These are phyloP conservation scores for Penicillium psychrosexuale DNA, from an alignment of 2,329 filamentous ascomycete genomes.

Conservation along the genomic window DNA sequence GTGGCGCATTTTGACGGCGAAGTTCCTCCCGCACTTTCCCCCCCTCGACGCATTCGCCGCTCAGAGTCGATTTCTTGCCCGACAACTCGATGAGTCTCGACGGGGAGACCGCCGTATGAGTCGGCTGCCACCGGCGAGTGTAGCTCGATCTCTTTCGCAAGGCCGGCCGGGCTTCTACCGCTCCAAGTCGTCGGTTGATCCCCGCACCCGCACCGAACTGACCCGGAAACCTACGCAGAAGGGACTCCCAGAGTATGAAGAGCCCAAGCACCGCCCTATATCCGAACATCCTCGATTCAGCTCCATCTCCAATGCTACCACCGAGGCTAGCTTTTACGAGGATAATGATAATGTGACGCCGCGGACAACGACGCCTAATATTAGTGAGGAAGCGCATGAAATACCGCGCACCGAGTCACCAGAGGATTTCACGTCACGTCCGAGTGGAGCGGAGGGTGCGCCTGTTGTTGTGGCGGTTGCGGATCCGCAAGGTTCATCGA, in stretches of 20 bases:
- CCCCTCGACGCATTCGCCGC: constrained; percentile 93
- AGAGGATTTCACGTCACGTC: constrained; percentile 24
- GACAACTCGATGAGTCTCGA: constrained; percentile 76
- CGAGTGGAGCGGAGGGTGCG: constrained; percentile 13
- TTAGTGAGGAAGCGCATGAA: constrained; percentile 21
- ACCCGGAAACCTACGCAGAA: constrained; percentile 42
- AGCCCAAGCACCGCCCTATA: constrained; percentile 56
- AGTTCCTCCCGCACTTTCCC: constrained; percentile 79
- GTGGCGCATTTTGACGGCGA: constrained; percentile 71
- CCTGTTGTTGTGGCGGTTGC: constrained; percentile 21
- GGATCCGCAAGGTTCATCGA: constrained; percentile 33
- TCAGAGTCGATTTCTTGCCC: constrained; percentile 82
- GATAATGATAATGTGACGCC: constrained; percentile 38
- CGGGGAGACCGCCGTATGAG: constrained; percentile 76
- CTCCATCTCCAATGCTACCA: constrained; percentile 46
- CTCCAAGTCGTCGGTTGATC: constrained; percentile 62
- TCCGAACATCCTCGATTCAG: constrained; percentile 76
- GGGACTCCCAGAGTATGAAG: constrained; percentile 39
- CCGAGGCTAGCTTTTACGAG: constrained; percentile 28
- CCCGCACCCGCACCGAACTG: constrained; percentile 31
- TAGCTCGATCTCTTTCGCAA: constrained; percentile 75
- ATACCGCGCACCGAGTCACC: constrained; percentile 34
- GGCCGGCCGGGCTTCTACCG: constrained; percentile 79
- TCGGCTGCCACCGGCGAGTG: constrained; percentile 76
- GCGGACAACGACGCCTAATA: constrained; percentile 20